Conservation (phyloP, 768 basidiomycete species). For the Suillus bovinus region DNA sequence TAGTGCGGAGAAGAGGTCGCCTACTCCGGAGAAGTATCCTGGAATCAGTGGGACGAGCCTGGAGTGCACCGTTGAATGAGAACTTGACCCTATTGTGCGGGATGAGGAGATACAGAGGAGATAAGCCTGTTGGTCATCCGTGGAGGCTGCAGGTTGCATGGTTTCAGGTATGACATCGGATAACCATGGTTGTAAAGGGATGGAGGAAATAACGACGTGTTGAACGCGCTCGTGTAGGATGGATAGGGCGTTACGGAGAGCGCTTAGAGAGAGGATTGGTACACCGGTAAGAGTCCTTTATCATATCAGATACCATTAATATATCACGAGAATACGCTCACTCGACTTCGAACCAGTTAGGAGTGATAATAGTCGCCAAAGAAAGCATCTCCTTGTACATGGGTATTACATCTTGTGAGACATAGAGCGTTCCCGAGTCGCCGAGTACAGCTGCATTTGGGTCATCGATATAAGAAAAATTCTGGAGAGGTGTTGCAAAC, state of each 20-base stretch:
- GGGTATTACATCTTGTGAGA: slow-evolving; percentile 83
- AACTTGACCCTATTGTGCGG: slow-evolving; percentile 17
- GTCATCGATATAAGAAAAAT: background rate
- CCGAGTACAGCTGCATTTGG: slow-evolving; percentile 81
- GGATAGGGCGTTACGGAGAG: slow-evolving; percentile 67
- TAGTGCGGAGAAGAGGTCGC: slow-evolving; percentile 94
- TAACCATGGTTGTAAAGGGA: slow-evolving; percentile 70
- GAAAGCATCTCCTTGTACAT: slow-evolving; percentile 79
- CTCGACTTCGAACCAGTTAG: slow-evolving; percentile 99
- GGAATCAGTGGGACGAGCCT: slow-evolving; percentile 75
- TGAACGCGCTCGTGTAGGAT: slow-evolving; percentile 81
- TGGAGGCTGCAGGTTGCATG: slow-evolving; percentile 26
- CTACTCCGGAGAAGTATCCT: slow-evolving; percentile 96
- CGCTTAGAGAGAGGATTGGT: slow-evolving; percentile 61
- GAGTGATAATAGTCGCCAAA: slow-evolving; percentile 92
- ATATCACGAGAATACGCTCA: slow-evolving; percentile 32
- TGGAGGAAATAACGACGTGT: slow-evolving; percentile 90
- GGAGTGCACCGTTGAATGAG: slow-evolving; percentile 55
- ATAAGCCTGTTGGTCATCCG: slow-evolving; percentile 37
- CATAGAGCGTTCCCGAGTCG: slow-evolving; percentile 87
- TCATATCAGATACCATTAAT: slow-evolving; percentile 6
- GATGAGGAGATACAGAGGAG: slow-evolving; percentile 85
- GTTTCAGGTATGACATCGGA: slow-evolving; percentile 48
- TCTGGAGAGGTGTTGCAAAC: slow-evolving; percentile 28
- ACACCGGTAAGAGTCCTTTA: slow-evolving; percentile 74